Percentiles rank a stretch among this genome's conserved stretches.
phyloP scores from a whole-genome alignment of 306 rosid genomes.

The Dalbergia oliveri region DNA sequence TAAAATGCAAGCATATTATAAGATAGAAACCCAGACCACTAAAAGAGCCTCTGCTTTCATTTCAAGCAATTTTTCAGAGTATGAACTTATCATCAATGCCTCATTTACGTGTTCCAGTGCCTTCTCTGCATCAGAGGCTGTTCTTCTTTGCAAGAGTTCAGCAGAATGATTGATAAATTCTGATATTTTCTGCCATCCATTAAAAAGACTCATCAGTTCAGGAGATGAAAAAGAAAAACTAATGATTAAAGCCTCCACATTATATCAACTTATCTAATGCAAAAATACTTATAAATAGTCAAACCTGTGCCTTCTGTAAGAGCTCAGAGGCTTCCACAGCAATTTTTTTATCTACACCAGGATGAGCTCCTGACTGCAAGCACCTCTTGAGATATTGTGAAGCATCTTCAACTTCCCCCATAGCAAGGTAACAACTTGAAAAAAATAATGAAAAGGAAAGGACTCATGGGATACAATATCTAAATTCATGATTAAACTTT shows the following conservation, averaged over 20 bases:
- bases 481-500: conserved; percentile 4
- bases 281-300: conserved; percentile 35
- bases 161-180: conserved; percentile 37
- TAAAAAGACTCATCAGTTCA: conserved; percentile 47
- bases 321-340: conserved; percentile 89
- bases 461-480: background rate
- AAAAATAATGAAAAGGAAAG: conserved; percentile 25
- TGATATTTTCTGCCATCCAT: conserved; percentile 76
- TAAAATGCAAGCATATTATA: conserved; percentile 40
- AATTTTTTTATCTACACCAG: conserved; percentile 82
- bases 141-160: conserved; percentile 50
- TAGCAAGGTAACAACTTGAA: conserved; percentile 81
- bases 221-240: conserved; percentile 17
- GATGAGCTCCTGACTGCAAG: conserved; percentile 75
- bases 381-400: conserved; percentile 76
- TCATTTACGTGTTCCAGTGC: conserved; percentile 77
- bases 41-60: conserved; percentile 91
- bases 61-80: conserved; percentile 85
- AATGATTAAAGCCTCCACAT: conserved; percentile 17
- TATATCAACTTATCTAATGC: conserved; percentile 28
- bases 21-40: conserved; percentile 62
- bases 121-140: conserved; percentile 62
- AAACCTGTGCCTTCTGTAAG: conserved; percentile 84
- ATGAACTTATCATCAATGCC: conserved; percentile 72
- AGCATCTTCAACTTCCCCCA: conserved; percentile 91